A percentile compares a stretch with the other conserved stretches of the same genome.
Conservation (phyloP, 106 monocot genomes). For the Dioscorea alata region DNA sequence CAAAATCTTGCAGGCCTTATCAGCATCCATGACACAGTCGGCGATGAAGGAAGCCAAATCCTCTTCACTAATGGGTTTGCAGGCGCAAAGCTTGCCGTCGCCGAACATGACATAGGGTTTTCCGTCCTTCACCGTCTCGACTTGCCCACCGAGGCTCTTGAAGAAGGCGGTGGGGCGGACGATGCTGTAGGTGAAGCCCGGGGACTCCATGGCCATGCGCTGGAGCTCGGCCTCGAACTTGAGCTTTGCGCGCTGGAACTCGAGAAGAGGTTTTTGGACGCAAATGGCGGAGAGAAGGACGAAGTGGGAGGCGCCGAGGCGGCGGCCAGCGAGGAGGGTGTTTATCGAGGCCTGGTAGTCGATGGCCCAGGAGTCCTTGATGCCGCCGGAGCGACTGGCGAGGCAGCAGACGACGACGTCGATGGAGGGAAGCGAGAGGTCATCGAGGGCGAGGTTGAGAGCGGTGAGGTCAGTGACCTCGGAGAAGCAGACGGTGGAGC, state of each 20-base stretch:
- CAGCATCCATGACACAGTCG: conserved; percentile 66
- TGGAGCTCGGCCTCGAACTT: conserved; percentile 78
- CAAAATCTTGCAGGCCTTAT: conserved; percentile 58
- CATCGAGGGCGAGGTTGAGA: conserved; percentile 42
- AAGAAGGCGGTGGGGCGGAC: conserved; percentile 96
- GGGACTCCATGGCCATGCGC: conserved; percentile 19
- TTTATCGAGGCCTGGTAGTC: conserved; percentile 73
- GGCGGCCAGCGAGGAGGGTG: conserved; percentile 57
- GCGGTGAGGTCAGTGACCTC: conserved; percentile 72
- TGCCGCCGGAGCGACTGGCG: conserved; percentile 79
- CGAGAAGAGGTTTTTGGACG: conserved; percentile 92
- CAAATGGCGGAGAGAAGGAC: conserved; percentile 94
- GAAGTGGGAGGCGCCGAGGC: conserved; percentile 67
- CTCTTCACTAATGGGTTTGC: conserved; percentile 93
- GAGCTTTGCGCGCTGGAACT: conserved; percentile 94
- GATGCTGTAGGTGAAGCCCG: conserved; percentile 79
- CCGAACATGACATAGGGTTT: conserved; percentile 97
- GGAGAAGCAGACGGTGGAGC: conserved; percentile 74
- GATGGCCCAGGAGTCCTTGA: conserved; percentile 74
- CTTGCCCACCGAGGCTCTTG: conserved; percentile 92
- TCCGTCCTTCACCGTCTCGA: conserved; percentile 76
- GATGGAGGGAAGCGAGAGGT: conserved; percentile 24
- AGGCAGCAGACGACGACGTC: conserved; percentile 90
- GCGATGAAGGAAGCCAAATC: conserved; percentile 84
- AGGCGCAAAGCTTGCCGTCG: conserved; percentile 80